Base-by-base conservation (phyloP, 2,329 filamentous ascomycete genomes). In the Byssothecium circinans region DNA sequence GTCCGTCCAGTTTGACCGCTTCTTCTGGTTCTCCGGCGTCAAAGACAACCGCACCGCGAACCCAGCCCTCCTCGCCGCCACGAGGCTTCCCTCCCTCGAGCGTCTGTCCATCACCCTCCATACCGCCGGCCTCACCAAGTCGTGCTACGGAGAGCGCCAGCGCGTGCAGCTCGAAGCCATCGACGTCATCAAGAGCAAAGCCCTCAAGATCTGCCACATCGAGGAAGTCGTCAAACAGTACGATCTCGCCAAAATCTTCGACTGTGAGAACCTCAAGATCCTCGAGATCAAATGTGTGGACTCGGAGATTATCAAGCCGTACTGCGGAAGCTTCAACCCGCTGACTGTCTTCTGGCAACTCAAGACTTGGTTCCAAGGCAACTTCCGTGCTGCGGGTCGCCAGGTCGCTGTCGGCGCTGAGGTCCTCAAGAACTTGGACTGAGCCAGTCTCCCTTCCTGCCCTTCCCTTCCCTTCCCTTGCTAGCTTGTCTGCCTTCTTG, bases 51-150 rank as follows among this genome's bases (percentile, higher is more conserved):
- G 92, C 60, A 95, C 94, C 1, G 90, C 84, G 65, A 97, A 96
- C 65, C 96, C 92, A 47, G 89, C 90, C 58, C 84, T 89, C 0
- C 90, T 90, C 60, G 95, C 92, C 63, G 95, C 90, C 42, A 95
- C 70, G 11, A 90, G 83, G 61, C 90, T 96, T 2, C 89, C 87
- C 2, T 91, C 78, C 66, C 95, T 96, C 0, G 84, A 81, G 0
- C 86, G 86, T 8, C 89, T 91, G 61, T 83, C 83, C 33, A 89
- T 82, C 69, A 96, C 91, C 8, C 95, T 77, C 1, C 90, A 89
- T 1, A 91, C 92, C 8, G 91, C 88, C 1, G 89, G 86, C 7
- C 88, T 83, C 47, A 83, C 85, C 0, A 86, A 77, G 60, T 89
- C 88, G 66, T 89, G 94, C 8, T 78, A 77, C 7, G 73, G 74